Conservation (phyloP, 768 basidiomycete genomes). For the Terana coerulea region DNA sequence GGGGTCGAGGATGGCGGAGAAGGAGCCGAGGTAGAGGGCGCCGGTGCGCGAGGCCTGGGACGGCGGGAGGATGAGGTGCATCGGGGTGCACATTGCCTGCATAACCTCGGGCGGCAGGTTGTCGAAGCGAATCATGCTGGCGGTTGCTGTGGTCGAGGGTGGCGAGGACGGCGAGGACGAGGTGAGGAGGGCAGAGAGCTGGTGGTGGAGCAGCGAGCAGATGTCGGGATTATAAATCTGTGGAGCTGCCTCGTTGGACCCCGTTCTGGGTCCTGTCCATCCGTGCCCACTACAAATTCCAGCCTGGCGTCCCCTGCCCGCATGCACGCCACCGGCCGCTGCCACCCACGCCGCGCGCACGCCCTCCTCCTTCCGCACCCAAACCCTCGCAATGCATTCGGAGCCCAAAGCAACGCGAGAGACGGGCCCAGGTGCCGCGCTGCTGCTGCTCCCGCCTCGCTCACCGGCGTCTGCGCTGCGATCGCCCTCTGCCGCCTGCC, state of each 20-base stretch:
- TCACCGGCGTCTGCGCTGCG: too few relatives aligned
- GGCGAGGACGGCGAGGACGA: not conserved
- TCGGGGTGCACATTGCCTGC: slow-evolving; percentile 83
- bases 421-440: too few relatives aligned
- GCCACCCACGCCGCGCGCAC: too few relatives aligned
- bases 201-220: not conserved
- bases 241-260: slow-evolving; percentile 1
- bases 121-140: slow-evolving; percentile 87
- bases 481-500: too few relatives aligned
- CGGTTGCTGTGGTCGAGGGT: slow-evolving; percentile 1
- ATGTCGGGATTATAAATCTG: slow-evolving; percentile 2
- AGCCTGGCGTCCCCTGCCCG: too few relatives aligned
- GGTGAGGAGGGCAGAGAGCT: not conserved
- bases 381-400: too few relatives aligned
- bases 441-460: too few relatives aligned
- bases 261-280: slow-evolving; percentile 1
- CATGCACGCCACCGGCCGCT: too few relatives aligned
- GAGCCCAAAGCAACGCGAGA: too few relatives aligned
- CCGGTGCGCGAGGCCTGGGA: slow-evolving; percentile 35
- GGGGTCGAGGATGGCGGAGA: slow-evolving; percentile 55
- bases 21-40: slow-evolving; percentile 65
- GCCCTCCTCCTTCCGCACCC: too few relatives aligned
- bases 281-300: slow-evolving; percentile 1
- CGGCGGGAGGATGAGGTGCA: slow-evolving; percentile 65
- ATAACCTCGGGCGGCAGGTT: slow-evolving; percentile 69